These are phyloP conservation scores for Chlorella sorokiniana DNA, from an alignment of 139 green algal species.

Conservation along the genomic window DNA sequence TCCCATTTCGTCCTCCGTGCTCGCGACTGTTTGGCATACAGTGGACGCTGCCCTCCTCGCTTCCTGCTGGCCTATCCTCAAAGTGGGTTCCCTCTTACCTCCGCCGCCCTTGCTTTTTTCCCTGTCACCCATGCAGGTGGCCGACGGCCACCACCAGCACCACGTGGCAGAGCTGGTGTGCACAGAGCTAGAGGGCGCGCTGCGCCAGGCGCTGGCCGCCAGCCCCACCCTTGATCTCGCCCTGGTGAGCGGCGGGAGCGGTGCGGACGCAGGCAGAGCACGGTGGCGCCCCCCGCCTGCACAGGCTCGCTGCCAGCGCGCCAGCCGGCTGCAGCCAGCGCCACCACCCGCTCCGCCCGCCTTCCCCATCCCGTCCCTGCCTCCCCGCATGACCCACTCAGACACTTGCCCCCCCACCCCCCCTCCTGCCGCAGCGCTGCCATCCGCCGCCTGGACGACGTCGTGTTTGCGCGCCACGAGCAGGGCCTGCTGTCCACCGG, in stretches of 20 bases:
- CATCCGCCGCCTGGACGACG: constrained; percentile 33
- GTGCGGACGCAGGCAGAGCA: background rate
- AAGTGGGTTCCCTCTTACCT: no score
- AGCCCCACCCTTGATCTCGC: background rate
- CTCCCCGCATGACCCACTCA: no score
- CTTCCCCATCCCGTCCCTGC: no score
- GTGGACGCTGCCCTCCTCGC: no score
- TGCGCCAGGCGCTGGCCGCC: background rate
- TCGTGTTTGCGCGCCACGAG: constrained; percentile 18
- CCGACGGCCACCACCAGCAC: constrained; percentile 44
- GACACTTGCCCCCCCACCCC: background rate
- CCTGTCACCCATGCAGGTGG: constrained; percentile 9
- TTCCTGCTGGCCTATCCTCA: background rate
- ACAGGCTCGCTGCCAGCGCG: background rate
- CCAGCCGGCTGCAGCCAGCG: background rate
- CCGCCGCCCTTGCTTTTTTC: background rate
- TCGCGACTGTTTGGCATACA: background rate
- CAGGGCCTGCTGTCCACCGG: constrained; percentile 20
- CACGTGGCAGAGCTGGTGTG: constrained; percentile 35
- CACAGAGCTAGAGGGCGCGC: background rate
- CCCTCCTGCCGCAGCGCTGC: background rate
- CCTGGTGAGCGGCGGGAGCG: background rate
- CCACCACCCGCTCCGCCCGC: no score
- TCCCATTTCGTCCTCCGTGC: background rate
- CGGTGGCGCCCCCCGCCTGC: background rate